Evolutionary conservation across 805 yeast genomes (phyloP), one percentile per base, ranked within the genome.

Genomic region (Wickerhamiella australiensis): DNA sequence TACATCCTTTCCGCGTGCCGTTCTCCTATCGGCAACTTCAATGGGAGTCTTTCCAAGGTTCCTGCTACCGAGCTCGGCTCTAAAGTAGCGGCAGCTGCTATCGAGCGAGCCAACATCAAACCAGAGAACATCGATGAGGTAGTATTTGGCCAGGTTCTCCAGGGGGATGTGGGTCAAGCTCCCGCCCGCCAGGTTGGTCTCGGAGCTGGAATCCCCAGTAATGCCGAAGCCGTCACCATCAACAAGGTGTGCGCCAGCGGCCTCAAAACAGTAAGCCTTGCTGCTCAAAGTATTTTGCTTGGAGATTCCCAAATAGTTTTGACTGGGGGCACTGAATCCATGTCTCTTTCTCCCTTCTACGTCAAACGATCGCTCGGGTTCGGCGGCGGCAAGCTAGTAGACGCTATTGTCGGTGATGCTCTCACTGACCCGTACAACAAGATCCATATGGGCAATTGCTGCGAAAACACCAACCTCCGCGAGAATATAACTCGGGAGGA

Each of bases 181-280:
- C 96, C 96, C 40, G 97, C 97, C 25, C 82, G 96, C 70, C 97
- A 88, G 71, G 96, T 88, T 43, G 95, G 92, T 15, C 62, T 87
- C 58, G 81, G 78, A 59, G 82, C 96, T 13, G 96, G 96, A 9
- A 73, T 88, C 51, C 81, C 87, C 42, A 80, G 81, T 55, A 71
- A 76, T 50, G 80, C 87, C 50, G 84, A 85, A 52, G 94, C 95
- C 51, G 77, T 94, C 47, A 84, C 96, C 36, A 74, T 88, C 58
- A 90, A 88, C 76, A 88, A 88, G 71, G 97, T 88, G 50, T 88
- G 97, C 74, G 94, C 97, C 29, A 82, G 94, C 13, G 96, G 95
- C 58, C 72, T 87, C 78, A 88, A 90, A 70, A 76, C 95, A 20
- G 80, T 85, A 54, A 82, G 87, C 53, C 67, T 85, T 53, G 96